Base-by-base conservation (phyloP, 257 asterid genomes). In the Cinchona pubescens region DNA sequence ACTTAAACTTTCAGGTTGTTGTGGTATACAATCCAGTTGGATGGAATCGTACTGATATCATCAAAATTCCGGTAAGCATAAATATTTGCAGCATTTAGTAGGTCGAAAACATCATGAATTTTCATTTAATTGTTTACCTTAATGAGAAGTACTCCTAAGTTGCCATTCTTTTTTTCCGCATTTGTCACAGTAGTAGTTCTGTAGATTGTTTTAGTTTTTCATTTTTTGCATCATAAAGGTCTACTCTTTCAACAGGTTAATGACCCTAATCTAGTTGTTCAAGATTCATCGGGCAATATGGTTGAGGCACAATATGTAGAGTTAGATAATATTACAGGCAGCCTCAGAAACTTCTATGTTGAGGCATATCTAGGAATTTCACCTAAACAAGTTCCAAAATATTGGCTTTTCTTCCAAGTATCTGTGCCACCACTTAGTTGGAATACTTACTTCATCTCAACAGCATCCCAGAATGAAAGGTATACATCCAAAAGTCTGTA, bases 21-120 rank as follows among this genome's bases (percentile, higher is more conserved):
- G 88, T 89, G 76, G 92, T 87, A 45, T 92, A 92, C 83, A 92
- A 92, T 85, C 81, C 98, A 62, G 90, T 92, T n/a, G 98, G 96
- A 72, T 91, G 96, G 98, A 78, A 83, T 67, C 92, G 97, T 18
- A 85, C 86, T 32, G 97, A 92, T 55, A 76, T 85, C 76, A 82
- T 92, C 82, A 87, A 83, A 85, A 83, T 92, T 66, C 97, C 98
- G 27, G 97, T 92, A 81, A 84, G 90, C 84, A 55, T 53, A 55
- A 72, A 43, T 42, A 51, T 69, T 62, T 76, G 51, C 48, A 66
- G 73, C 37, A 58, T 72, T 75, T 29, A 43, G 48, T 64, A 56
- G 53, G 3, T 65, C 3, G 8, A 59, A 56, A 56, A 37, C 0
- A 38, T 16, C 9, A 34, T 43, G 38, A 19, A 48, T 29, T 45